A percentile compares a stretch with the other conserved stretches of the same genome.
phyloP scores from a whole-genome alignment of 2,329 filamentous ascomycete species.

The Arthrobotrys megalospora region DNA sequence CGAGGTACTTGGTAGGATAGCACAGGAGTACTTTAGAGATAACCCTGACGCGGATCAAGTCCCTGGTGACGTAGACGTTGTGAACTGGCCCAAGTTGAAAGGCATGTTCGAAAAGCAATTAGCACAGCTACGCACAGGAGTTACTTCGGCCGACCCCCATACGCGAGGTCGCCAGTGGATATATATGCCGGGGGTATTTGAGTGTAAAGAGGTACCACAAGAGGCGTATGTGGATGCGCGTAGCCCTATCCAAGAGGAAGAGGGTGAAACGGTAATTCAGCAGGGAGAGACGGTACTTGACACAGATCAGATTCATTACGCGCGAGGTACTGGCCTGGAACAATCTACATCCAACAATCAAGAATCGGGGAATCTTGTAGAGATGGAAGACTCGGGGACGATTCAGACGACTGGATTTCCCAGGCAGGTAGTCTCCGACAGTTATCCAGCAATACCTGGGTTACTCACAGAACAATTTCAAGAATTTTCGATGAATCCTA shows the following conservation, averaged over 20 bases:
- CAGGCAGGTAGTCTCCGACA: neutral
- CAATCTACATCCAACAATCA: neutral
- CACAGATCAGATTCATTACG: neutral
- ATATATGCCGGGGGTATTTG: neutral
- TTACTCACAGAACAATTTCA: neutral
- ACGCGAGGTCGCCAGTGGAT: neutral
- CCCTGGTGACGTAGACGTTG: neutral
- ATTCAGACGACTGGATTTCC: neutral
- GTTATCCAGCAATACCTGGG: no score
- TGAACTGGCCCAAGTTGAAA: neutral
- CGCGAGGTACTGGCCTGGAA: neutral
- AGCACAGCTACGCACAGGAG: neutral
- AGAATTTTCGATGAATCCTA: no score
- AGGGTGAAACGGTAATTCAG: neutral
- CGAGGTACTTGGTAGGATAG: neutral
- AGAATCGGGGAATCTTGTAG: neutral
- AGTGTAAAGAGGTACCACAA: neutral
- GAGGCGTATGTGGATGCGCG: neutral
- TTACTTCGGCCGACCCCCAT: neutral
- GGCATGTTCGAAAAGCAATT: neutral
- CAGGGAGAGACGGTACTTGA: neutral
- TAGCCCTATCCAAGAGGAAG: neutral
- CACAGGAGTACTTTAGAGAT: neutral
- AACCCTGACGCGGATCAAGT: neutral
- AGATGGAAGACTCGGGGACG: neutral